A percentile compares a stretch with the other conserved stretches of the same genome.
These are phyloP conservation scores for Celoporthe dispersa DNA, from an alignment of 2,329 filamentous ascomycete species.

Conservation along the genomic window DNA sequence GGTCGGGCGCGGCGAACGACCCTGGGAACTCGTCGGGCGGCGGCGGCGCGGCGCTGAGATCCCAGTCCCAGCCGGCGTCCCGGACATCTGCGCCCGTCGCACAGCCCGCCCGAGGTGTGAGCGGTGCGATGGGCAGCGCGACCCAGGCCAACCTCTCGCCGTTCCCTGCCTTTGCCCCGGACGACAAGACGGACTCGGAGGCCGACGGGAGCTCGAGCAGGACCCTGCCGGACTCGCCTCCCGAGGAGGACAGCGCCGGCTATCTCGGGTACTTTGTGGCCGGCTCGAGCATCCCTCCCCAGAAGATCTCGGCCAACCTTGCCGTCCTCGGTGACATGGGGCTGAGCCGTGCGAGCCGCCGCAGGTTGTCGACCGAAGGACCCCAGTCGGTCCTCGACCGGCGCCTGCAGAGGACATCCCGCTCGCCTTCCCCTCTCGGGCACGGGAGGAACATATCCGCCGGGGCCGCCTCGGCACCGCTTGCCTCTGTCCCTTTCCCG, in stretches of 20 bases:
- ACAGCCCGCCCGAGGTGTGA: slow-evolving; percentile 42
- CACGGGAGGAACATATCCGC: slow-evolving; percentile 51
- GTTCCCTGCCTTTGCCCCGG: slow-evolving; percentile 60
- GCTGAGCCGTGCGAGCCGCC: slow-evolving; percentile 45
- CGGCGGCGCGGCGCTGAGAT: slow-evolving; percentile 64
- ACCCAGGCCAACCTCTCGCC: slow-evolving; percentile 53
- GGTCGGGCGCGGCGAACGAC: slow-evolving; percentile 56
- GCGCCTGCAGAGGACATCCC: slow-evolving; percentile 56
- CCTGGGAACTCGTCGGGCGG: slow-evolving; percentile 51
- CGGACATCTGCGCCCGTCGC: slow-evolving; percentile 44
- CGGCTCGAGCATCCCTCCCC: slow-evolving; percentile 37
- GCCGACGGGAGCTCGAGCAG: slow-evolving; percentile 50
- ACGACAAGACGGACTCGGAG: slow-evolving; percentile 52
- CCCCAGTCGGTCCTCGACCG: slow-evolving; percentile 59
- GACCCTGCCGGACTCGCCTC: slow-evolving; percentile 49
- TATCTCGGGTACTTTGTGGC: slow-evolving; percentile 45
- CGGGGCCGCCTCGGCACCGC: slow-evolving; percentile 45
- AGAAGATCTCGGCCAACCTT: slow-evolving; percentile 43
- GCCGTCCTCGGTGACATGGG: slow-evolving; percentile 54
- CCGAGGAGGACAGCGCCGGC: slow-evolving; percentile 51
- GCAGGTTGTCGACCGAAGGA: slow-evolving; percentile 56
- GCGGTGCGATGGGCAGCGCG: slow-evolving; percentile 42
- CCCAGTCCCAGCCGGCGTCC: slow-evolving; percentile 69
- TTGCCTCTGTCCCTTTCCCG: slow-evolving; percentile 46
- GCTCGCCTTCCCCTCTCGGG: slow-evolving; percentile 61